Conservation (phyloP, 176 grass and related monocot species). For the Themeda triandra region DNA sequence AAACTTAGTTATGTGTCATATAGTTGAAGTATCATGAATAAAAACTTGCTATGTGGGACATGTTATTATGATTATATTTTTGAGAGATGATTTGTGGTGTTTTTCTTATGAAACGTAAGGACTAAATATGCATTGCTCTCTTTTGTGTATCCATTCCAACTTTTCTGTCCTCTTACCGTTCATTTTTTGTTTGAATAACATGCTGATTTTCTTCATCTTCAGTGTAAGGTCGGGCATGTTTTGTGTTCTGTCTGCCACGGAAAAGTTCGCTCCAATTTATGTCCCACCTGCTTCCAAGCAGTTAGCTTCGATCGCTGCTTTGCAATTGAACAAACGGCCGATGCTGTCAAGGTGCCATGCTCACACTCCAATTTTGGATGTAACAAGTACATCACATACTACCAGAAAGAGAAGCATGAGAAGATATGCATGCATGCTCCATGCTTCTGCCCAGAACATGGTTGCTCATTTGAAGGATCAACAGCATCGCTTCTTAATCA, state of each 20-base stretch:
- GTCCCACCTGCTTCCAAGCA: background rate
- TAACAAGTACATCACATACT: background rate
- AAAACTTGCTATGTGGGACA: background rate
- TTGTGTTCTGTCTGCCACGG: background rate
- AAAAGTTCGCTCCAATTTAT: background rate
- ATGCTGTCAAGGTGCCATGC: background rate
- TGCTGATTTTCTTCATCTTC: background rate
- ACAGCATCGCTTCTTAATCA: background rate
- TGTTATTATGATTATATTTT: background rate
- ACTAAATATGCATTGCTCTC: background rate
- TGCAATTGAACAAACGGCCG: slow-evolving; percentile 6
- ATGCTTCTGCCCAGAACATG: slow-evolving; percentile 22
- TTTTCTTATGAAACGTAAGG: background rate
- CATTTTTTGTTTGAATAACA: background rate
- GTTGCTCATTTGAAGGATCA: slow-evolving; percentile 6
- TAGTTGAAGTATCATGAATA: background rate
- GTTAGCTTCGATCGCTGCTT: background rate
- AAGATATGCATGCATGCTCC: background rate
- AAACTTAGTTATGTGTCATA: background rate
- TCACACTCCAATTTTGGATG: slow-evolving; percentile 4
- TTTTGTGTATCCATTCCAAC: background rate
- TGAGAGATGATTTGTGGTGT: background rate
- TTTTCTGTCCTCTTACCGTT: background rate
- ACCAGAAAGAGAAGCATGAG: slow-evolving; percentile 20
- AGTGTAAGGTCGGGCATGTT: slow-evolving; percentile 1